Conservation (phyloP, 2,329 filamentous ascomycete species). For the Neonectria ditissima region DNA sequence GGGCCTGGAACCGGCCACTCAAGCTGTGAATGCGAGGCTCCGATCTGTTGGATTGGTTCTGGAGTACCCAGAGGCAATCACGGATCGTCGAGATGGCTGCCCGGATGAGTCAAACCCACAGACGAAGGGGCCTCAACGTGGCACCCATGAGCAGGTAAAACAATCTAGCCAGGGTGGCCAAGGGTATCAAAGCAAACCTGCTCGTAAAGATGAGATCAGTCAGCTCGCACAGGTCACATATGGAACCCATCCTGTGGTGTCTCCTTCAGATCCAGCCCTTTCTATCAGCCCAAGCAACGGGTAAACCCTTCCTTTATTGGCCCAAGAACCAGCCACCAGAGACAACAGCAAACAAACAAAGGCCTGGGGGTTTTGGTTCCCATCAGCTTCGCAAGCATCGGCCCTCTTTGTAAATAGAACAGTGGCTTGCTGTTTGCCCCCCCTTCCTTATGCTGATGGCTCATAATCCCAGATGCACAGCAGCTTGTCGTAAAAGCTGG, state of each 20-base stretch:
- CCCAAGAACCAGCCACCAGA: neutral
- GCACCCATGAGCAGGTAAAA: neutral
- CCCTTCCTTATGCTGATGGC: neutral
- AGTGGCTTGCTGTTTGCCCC: neutral
- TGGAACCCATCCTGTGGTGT: neutral
- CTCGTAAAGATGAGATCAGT: neutral
- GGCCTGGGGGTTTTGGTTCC: neutral
- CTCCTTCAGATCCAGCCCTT: neutral
- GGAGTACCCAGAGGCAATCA: neutral
- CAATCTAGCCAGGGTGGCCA: neutral
- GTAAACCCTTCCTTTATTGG: neutral
- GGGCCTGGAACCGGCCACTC: conserved; percentile 3
- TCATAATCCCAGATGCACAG: conserved; percentile 73
- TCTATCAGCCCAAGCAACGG: neutral
- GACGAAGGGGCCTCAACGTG: conserved; percentile 12
- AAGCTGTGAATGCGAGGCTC: conserved; percentile 12
- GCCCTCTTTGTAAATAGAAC: neutral
- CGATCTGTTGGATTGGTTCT: conserved; percentile 23
- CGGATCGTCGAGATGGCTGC: conserved; percentile 13
- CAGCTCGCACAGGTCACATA: neutral
- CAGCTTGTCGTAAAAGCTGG: conserved; percentile 81
- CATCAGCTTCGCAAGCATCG: neutral
- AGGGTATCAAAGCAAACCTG: neutral
- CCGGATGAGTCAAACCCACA: conserved; percentile 17
- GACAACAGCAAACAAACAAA: conserved; percentile 13